Evolutionary conservation across 495 filamentous ascomycete species (phyloP).

Genomic region (Aspergillus heteromorphus): DNA sequence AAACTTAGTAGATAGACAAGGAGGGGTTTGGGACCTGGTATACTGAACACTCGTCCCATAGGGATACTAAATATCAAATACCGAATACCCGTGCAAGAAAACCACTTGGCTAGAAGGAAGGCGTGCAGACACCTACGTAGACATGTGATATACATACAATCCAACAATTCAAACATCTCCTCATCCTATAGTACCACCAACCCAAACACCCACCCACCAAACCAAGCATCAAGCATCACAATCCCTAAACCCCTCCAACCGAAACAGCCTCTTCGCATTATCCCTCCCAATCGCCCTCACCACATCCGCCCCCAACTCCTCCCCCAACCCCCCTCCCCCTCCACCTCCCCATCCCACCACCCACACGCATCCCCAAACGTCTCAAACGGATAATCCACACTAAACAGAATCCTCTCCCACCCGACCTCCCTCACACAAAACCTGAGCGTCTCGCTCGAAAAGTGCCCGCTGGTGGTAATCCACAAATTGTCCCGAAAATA

Average conservation of each 20-base stretch:
- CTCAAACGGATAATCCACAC: constrained; percentile 50
- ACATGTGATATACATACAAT: background rate
- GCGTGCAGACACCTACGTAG: no score
- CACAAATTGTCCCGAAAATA: constrained; percentile 59
- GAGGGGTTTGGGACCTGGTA: no score
- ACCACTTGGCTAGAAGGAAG: no score
- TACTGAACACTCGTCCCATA: no score
- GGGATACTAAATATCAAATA: no score
- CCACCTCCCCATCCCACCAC: constrained; percentile 51
- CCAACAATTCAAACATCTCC: background rate
- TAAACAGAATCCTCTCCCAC: constrained; percentile 42
- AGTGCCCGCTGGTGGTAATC: constrained; percentile 61
- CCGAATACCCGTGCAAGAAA: no score
- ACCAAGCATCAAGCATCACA: constrained; percentile 20
- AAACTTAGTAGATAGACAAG: no score
- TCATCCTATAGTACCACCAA: no score
- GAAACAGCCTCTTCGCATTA: constrained; percentile 52
- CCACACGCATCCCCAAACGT: constrained; percentile 47
- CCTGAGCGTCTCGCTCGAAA: constrained; percentile 50
- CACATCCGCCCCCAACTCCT: constrained; percentile 35
- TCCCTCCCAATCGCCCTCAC: constrained; percentile 46
- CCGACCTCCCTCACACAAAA: constrained; percentile 44
- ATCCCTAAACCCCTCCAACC: constrained; percentile 40
- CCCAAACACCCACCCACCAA: background rate
- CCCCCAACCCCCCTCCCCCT: constrained; percentile 49